A percentile compares a stretch with the other conserved stretches of the same genome.
Evolutionary conservation across 495 filamentous ascomycete species (phyloP).

Genomic region (Cercophora sp.): DNA sequence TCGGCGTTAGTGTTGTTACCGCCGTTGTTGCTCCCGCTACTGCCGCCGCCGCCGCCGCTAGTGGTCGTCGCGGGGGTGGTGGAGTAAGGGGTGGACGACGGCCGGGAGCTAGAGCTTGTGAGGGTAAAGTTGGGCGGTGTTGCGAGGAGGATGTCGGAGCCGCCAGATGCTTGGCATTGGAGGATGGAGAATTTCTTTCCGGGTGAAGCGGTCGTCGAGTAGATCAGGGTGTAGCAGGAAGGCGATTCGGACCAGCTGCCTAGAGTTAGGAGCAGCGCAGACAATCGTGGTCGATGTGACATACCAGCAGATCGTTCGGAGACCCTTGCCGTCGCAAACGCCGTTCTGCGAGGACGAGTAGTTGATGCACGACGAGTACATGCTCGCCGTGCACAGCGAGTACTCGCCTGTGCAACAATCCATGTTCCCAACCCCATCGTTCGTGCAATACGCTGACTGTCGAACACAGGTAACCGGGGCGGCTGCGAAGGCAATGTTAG

Average conservation of each 20-base stretch:
- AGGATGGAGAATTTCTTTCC: constrained; percentile 15
- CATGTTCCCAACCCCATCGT: constrained; percentile 16
- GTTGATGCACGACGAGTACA: constrained; percentile 15
- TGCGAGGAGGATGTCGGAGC: constrained; percentile 7
- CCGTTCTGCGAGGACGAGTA: constrained; percentile 11
- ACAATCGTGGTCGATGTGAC: too few relatives aligned
- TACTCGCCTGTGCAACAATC: constrained; percentile 15
- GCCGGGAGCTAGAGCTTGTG: not conserved
- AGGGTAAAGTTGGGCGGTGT: constrained; percentile 1
- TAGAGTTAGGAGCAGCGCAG: too few relatives aligned
- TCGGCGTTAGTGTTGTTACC: not conserved
- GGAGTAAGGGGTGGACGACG: not conserved
- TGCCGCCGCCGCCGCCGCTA: not conserved
- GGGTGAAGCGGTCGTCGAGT: constrained; percentile 9
- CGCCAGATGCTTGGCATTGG: not conserved
- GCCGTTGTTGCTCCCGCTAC: too few relatives aligned
- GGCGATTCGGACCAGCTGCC: constrained; percentile 12
- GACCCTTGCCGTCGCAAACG: not conserved
- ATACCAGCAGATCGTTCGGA: constrained; percentile 14
- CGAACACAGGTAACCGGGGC: constrained; percentile 10
- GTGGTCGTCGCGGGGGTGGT: not conserved
- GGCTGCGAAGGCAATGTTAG: not conserved
- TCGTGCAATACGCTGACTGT: constrained; percentile 9
- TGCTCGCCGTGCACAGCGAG: constrained; percentile 8
- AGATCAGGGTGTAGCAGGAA: constrained; percentile 6